Evolutionary conservation across 2,329 filamentous ascomycete genomes (phyloP), one percentile per base, ranked within the genome.

Genomic region (Coniochaeta sp.): DNA sequence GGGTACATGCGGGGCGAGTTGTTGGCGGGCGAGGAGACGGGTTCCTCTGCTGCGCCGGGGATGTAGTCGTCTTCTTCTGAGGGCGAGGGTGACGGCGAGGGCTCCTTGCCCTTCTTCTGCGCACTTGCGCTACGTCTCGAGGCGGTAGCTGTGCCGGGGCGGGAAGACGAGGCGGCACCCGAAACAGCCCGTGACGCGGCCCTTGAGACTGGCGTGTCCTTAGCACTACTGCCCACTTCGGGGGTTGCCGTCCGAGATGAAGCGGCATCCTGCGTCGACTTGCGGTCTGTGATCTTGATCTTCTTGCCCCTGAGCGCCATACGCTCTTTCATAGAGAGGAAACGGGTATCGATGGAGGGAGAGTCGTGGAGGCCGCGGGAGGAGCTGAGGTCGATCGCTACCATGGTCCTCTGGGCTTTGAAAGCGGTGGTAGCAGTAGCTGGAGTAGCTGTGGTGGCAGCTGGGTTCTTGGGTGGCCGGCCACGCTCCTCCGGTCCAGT

Each of bases 281-380:
- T 42, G 26, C 38, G 38, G 10, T 4, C 64, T 20, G 68, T 66
- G 42, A 82, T 81, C 63, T 73, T 79, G 56, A 82, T 72, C 50
- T 71, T 75, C 61, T 73, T 81, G 12, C 78, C 79, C 49, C 66
- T 71, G 2, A 79, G 65, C 30, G 73, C 76, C 71, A 81, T 75
- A n/a, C 77, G 72, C 57, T 82, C 79, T 32, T 73, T 72, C 74
- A 83, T 75, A 5, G 79, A 82, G 67, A 82, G 68, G 47, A 76
- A 71, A 10, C 67, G 63, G 10, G 60, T 60, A 42, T 60, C 57
- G 27, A 52, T n/a, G n/a, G n/a, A n/a, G 18, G 38, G 20, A 14
- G 38, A 22, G 31, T 13, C 52, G 51, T 6, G 53, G 50, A 24
- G 51, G n/a, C 30, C 38, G 55, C 31, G 45, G 45, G 10, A 35